Conservation (phyloP, 2,329 filamentous ascomycete species). For the Chaetothyriales sp. region DNA sequence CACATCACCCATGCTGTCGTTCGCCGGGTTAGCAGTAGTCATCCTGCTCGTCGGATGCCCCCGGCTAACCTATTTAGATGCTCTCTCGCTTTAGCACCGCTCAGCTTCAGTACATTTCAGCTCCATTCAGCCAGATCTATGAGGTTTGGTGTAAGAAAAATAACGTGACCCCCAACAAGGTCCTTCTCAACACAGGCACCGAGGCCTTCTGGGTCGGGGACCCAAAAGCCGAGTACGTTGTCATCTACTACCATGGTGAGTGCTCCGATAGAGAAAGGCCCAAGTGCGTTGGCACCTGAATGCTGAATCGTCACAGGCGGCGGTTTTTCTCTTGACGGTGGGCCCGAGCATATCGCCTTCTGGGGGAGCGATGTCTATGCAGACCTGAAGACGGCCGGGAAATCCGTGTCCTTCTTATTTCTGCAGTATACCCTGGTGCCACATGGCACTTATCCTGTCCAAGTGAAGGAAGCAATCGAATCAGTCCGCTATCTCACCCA, state of each 20-base stretch:
- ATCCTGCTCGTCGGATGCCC: neutral
- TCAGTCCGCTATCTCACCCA: constrained; percentile 28
- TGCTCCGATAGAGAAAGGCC: neutral
- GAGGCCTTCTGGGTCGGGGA: constrained; percentile 18
- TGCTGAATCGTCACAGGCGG: constrained; percentile 8
- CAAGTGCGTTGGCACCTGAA: neutral
- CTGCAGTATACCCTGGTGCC: constrained; percentile 47
- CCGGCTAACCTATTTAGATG: constrained; percentile 4
- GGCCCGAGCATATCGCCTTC: constrained; percentile 13
- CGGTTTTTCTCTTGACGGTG: constrained; percentile 15
- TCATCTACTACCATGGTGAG: constrained; percentile 16
- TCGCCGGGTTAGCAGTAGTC: constrained; percentile 13
- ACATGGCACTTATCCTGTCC: constrained; percentile 30
- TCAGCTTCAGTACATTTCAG: constrained; percentile 14
- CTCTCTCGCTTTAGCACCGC: constrained; percentile 7
- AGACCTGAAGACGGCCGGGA: constrained; percentile 21
- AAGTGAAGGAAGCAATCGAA: constrained; percentile 29
- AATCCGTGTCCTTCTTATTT: constrained; percentile 37
- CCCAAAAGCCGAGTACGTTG: constrained; percentile 14
- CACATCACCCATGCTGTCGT: constrained; percentile 24
- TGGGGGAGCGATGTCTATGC: constrained; percentile 10
- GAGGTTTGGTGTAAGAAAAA: constrained; percentile 10
- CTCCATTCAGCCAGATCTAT: constrained; percentile 12
- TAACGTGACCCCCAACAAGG: constrained; percentile 6
- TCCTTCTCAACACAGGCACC: constrained; percentile 13